phyloP scores from a whole-genome alignment of 2,329 filamentous ascomycete species.

The Aspergillus luchuensis region DNA sequence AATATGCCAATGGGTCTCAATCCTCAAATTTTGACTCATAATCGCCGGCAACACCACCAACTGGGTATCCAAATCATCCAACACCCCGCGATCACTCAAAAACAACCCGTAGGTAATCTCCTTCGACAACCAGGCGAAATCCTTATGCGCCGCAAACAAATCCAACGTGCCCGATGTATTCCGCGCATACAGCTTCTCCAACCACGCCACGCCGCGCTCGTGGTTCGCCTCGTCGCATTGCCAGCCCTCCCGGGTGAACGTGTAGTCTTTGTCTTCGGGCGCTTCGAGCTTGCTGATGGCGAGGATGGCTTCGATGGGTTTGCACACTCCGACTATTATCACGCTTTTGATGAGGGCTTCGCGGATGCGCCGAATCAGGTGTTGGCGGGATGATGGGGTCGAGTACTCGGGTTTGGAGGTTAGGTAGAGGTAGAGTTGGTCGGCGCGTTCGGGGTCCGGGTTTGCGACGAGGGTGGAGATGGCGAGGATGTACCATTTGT shows the following conservation, averaged over 20 bases:
- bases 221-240: constrained; percentile 59
- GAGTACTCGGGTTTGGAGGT: constrained; percentile 51
- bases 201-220: constrained; percentile 57
- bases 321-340: constrained; percentile 62
- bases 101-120: constrained; percentile 69
- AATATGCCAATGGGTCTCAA: constrained; percentile 50
- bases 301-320: constrained; percentile 62
- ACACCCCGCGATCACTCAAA: constrained; percentile 45
- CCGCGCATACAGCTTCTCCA: constrained; percentile 58
- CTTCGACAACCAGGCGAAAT: constrained; percentile 72
- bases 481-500: constrained; percentile 40
- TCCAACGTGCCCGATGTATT: constrained; percentile 44
- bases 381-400: constrained; percentile 33
- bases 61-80: constrained; percentile 48
- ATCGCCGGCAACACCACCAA: constrained; percentile 48
- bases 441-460: constrained; percentile 54
- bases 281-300: constrained; percentile 56
- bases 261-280: constrained; percentile 61
- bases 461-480: constrained; percentile 53
- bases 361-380: constrained; percentile 45
- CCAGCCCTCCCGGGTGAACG: constrained; percentile 59
- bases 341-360: constrained; percentile 64
- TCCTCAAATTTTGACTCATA: constrained; percentile 48
- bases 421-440: constrained; percentile 59
- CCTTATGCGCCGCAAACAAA: constrained; percentile 34